These are phyloP conservation scores for Amanita rimosa DNA, from an alignment of 768 basidiomycete genomes.

Conservation along the genomic window DNA sequence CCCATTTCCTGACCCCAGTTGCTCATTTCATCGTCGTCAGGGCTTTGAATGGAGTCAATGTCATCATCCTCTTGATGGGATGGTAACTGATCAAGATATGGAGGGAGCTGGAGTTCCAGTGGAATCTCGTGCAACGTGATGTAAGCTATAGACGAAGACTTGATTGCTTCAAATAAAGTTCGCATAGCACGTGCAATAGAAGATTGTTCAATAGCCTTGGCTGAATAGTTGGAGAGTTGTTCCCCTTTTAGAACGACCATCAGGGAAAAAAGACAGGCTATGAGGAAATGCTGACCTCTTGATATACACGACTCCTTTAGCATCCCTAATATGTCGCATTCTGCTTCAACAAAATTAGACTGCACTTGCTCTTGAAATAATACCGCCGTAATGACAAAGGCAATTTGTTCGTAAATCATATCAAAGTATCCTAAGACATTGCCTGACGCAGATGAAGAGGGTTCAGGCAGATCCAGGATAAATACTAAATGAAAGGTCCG, in stretches of 20 bases:
- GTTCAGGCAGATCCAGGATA: slow-evolving; percentile 84
- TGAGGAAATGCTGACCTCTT: slow-evolving; percentile 33
- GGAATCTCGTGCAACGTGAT: slow-evolving; percentile 71
- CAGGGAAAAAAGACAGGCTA: slow-evolving; percentile 7
- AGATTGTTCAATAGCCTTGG: slow-evolving; percentile 49
- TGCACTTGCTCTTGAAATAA: slow-evolving; percentile 86
- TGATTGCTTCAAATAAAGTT: slow-evolving; percentile 67
- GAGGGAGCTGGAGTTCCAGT: slow-evolving; percentile 80
- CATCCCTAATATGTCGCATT: slow-evolving; percentile 61
- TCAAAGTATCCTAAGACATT: slow-evolving; percentile 76
- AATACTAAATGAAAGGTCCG: slow-evolving; percentile 80
- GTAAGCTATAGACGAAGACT: slow-evolving; percentile 64
- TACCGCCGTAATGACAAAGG: slow-evolving; percentile 85
- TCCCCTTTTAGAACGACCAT: slow-evolving; percentile 32
- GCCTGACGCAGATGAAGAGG: slow-evolving; percentile 72
- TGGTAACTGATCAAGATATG: slow-evolving; percentile 61
- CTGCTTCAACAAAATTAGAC: slow-evolving; percentile 74
- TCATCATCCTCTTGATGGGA: slow-evolving; percentile 54
- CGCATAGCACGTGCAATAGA: slow-evolving; percentile 77
- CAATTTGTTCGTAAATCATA: slow-evolving; percentile 80
- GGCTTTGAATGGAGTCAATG: slow-evolving; percentile 34
- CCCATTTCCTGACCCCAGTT: slow-evolving; percentile 61
- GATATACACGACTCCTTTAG: slow-evolving; percentile 62
- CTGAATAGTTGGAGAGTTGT: slow-evolving; percentile 42
- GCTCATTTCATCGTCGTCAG: slow-evolving; percentile 38